phyloP scores from a whole-genome alignment of 1,284 basidiomycete species.

The Pascua sp. region DNA sequence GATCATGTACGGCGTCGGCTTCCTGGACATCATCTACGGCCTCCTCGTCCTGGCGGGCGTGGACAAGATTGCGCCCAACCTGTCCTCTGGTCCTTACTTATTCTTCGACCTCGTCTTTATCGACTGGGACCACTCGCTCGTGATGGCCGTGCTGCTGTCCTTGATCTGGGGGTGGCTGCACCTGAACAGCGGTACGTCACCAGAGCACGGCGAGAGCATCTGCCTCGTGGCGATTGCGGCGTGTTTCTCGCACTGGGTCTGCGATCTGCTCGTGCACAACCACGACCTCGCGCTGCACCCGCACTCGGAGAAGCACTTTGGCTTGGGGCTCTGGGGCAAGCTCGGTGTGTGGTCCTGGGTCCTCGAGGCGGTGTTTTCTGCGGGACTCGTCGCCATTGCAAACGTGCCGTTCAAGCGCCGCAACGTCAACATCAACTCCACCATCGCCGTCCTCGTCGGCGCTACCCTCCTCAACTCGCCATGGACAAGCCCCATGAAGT shows the following conservation, averaged over 20 bases:
- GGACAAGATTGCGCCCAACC: not conserved
- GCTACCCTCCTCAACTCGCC: not conserved
- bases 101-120: slow-evolving; percentile 7
- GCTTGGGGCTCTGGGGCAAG: not conserved
- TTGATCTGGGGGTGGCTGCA: not conserved
- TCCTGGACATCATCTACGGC: slow-evolving; percentile 2
- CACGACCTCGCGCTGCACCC: slow-evolving; percentile 5
- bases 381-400: not conserved
- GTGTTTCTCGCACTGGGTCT: slow-evolving; percentile 2
- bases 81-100: slow-evolving; percentile 1
- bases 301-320: not conserved
- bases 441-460: not conserved
- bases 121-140: slow-evolving; percentile 6
- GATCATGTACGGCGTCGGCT: not conserved
- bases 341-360: not conserved
- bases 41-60: not conserved
- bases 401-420: not conserved
- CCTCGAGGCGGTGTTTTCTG: slow-evolving; percentile 1
- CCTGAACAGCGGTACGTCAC: not conserved
- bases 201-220: not conserved
- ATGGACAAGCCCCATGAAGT: slow-evolving; percentile 2
- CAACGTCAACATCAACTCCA: not conserved
- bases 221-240: not conserved
- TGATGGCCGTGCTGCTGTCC: not conserved
- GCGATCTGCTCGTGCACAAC: slow-evolving; percentile 4